Percentiles rank a stretch among this genome's conserved stretches.
Evolutionary conservation across 805 yeast species (phyloP).

Genomic region (Kockiozyma suomiensis): DNA sequence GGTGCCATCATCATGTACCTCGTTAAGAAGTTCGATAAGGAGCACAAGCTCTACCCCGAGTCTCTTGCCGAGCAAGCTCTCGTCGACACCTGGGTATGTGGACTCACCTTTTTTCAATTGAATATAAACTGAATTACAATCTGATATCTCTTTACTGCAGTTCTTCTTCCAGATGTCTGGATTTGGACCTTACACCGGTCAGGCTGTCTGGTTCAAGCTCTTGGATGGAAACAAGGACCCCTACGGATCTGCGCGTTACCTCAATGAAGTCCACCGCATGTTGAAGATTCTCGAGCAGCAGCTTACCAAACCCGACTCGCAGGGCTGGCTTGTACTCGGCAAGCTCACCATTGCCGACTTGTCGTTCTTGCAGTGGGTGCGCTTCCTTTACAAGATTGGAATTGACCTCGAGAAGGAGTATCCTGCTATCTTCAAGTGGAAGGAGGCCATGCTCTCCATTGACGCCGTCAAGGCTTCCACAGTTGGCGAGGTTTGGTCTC

Average conservation of each 20-base stretch:
- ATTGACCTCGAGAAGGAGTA: conserved; percentile 79
- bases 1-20: conserved; percentile 83
- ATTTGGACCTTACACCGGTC: conserved; percentile 55
- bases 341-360: conserved; percentile 75
- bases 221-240: conserved; percentile 79
- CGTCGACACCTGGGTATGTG: conserved; percentile 33
- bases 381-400: conserved; percentile 83
- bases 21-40: conserved; percentile 57
- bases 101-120: too few relatives aligned
- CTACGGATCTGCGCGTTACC: conserved; percentile 80
- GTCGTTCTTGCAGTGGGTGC: conserved; percentile 91
- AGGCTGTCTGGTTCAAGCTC: conserved; percentile 83
- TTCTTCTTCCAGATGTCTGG: conserved; percentile 33
- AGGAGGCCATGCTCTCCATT: conserved; percentile 87
- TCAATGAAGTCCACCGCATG: conserved; percentile 85
- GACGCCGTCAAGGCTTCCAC: conserved; percentile 61
- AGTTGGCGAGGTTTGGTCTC: conserved; percentile 32
- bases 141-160: neutral
- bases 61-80: conserved; percentile 32
- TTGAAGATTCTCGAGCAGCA: conserved; percentile 87
- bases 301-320: conserved; percentile 78
- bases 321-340: conserved; percentile 89
- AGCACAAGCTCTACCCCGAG: conserved; percentile 45
- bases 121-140: neutral
- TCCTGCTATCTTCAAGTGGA: conserved; percentile 87